Evolutionary conservation across 305 asterid species (phyloP).

Genomic region (Andrographis paniculata): DNA sequence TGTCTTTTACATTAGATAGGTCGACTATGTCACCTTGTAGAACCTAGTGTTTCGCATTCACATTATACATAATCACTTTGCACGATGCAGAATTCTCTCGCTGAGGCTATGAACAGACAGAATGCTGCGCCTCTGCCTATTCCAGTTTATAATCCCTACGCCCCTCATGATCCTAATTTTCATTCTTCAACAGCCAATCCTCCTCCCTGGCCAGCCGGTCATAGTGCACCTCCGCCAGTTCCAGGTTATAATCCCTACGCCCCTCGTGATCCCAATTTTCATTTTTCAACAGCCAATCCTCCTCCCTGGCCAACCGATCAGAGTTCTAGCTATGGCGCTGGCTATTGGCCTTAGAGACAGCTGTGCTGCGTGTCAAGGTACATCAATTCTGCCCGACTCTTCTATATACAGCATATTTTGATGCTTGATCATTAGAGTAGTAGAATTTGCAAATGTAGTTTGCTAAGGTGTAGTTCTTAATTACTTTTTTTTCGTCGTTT

Average conservation of each 20-base stretch:
- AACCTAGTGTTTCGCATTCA: too few species aligned
- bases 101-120: conserved; percentile 45
- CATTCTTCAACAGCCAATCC: conserved; percentile 29
- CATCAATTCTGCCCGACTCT: too few species aligned
- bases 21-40: too few species aligned
- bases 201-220: conserved; percentile 16
- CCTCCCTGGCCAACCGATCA: conserved; percentile 33
- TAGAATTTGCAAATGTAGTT: too few species aligned
- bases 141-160: conserved; percentile 48
- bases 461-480: too few species aligned
- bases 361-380: too few species aligned
- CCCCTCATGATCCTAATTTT: conserved; percentile 35
- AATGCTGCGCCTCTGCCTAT: conserved; percentile 30
- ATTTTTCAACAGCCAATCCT: conserved; percentile 28
- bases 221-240: conserved; percentile 24
- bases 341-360: conserved; percentile 37
- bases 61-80: background rate
- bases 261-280: conserved; percentile 33
- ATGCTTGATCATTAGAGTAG: too few species aligned
- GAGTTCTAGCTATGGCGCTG: conserved; percentile 39
- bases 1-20: too few species aligned
- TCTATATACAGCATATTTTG: too few species aligned
- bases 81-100: conserved; percentile 43
- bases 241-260: conserved; percentile 48
- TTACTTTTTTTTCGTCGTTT: too few species aligned